Percentiles rank a stretch among this genome's conserved stretches.
These are phyloP conservation scores for Pisolithus orientalis DNA, from an alignment of 768 basidiomycete genomes.

Conservation along the genomic window DNA sequence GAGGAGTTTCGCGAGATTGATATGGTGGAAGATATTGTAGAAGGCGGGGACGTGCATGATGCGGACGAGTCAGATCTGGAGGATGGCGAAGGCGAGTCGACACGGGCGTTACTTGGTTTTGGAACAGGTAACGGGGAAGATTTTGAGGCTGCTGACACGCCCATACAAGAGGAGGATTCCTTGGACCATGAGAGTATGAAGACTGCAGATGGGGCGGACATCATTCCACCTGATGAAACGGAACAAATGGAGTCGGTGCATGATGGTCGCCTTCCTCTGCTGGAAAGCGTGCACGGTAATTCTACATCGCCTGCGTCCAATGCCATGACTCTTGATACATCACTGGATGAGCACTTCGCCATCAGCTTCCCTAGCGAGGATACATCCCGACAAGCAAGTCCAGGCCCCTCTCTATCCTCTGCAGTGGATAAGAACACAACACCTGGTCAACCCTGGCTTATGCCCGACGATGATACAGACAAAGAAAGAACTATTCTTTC, in stretches of 20 bases:
- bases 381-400: neutral
- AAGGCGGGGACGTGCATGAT: slow-evolving; percentile 2
- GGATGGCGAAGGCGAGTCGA: slow-evolving; percentile 10
- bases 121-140: slow-evolving; percentile 1
- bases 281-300: slow-evolving; percentile 20
- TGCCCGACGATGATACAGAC: neutral
- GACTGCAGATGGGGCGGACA: neutral
- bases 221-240: slow-evolving; percentile 1
- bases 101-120: slow-evolving; percentile 21
- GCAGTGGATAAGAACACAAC: neutral
- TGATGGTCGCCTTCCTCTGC: slow-evolving; percentile 14
- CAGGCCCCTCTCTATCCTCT: neutral
- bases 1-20: slow-evolving; percentile 34
- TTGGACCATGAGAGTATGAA: neutral
- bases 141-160: neutral
- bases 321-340: slow-evolving; percentile 16
- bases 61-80: neutral
- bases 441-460: neutral
- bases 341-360: slow-evolving; percentile 4
- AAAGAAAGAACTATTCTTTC: neutral
- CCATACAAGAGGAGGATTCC: neutral
- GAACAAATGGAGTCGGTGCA: slow-evolving; percentile 17
- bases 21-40: neutral
- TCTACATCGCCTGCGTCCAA: slow-evolving; percentile 26
- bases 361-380: neutral